Evolutionary conservation across 192 early-diverging fungal species (phyloP), one percentile per base, ranked within the genome.

Genomic region (Gryganskiella cystojenkinii): DNA sequence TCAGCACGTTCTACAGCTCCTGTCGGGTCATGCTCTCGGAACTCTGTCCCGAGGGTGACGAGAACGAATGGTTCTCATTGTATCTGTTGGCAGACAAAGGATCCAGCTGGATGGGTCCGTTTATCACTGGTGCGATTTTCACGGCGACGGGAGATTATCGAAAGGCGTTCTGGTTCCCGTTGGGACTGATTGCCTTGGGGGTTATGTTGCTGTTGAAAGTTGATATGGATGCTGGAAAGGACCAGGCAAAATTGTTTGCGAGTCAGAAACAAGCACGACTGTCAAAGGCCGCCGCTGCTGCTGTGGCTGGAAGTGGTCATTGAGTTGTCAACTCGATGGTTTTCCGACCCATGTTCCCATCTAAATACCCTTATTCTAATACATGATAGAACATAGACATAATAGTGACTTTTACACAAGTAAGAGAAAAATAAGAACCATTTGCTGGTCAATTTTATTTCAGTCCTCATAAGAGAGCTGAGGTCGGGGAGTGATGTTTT

Each of bases 21-120:
- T 84, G 69, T 51, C 70, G 89, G 8, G 85, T 81, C 13, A 53
- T 89, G 47, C 89, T 88, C 62, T 76, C 85, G 1, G 88, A 89
- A 56, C 49, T 92, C 20, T 61, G 88, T 22, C 91, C 90, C 8
- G 70, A 72, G 17, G 91, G 91, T 0, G 79, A 78, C 40, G 91
- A 91, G 67, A 82, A 87, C 19, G 87, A 91, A 56, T 56, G 35
- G 31, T 56, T 56, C 10, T 30, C 55, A 22, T 56, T 56, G 30
- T 56, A 35, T 56, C 8, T 56, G 28, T 56, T 56, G 31, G 35
- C 55, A 22, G 34, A 37, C 55, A 56, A 40, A 10, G 33, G 34
- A 19, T 22, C 0, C 8, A 3, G 1, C 6, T 4, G 28, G 28
- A 6, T 30, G 82, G 82, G 90, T 61, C 58, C 83, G 8, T 65